Evolutionary conservation across 169 alveolate genomes (phyloP).

Genomic region (Cryptosporidium canis): DNA sequence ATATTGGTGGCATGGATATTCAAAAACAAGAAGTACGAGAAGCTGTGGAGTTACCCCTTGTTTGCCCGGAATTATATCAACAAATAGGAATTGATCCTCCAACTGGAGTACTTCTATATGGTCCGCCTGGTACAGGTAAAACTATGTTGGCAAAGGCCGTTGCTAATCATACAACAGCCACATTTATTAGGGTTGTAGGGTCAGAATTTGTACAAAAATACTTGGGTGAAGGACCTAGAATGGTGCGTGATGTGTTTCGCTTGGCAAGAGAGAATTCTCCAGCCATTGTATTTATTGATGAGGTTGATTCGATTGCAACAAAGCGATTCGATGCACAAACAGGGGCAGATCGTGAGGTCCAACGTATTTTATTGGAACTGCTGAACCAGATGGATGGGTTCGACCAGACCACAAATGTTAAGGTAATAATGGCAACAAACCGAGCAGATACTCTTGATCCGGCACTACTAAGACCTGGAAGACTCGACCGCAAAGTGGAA

Average conservation of each 20-base stretch:
- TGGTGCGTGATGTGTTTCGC: constrained; percentile 99
- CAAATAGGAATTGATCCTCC: constrained; percentile 99
- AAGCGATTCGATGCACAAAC: constrained; percentile 96
- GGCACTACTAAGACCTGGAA: constrained; percentile 98
- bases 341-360: constrained; percentile 99
- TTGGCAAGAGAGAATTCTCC: constrained; percentile 97
- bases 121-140: constrained; percentile 99
- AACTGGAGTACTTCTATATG: constrained; percentile 97
- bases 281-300: constrained; percentile 97
- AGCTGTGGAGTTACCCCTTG: constrained; percentile 98
- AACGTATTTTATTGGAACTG: constrained; percentile 95
- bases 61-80: constrained; percentile 97
- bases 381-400: constrained; percentile 99
- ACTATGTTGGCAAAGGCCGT: constrained; percentile 99
- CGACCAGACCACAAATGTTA: constrained; percentile 95
- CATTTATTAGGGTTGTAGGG: constrained; percentile 98
- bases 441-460: constrained; percentile 99
- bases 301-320: constrained; percentile 98
- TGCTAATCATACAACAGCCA: constrained; percentile 97
- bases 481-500: constrained; percentile 97
- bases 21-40: constrained; percentile 98
- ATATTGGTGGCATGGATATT: constrained; percentile 98
- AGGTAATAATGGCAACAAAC: constrained; percentile 99
- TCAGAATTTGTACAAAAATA: constrained; percentile 99
- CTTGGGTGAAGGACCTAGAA: constrained; percentile 99